Evolutionary conservation across 2,329 filamentous ascomycete genomes (phyloP), one percentile per base, ranked within the genome.

Genomic region (Furcasterigmium furcatum): DNA sequence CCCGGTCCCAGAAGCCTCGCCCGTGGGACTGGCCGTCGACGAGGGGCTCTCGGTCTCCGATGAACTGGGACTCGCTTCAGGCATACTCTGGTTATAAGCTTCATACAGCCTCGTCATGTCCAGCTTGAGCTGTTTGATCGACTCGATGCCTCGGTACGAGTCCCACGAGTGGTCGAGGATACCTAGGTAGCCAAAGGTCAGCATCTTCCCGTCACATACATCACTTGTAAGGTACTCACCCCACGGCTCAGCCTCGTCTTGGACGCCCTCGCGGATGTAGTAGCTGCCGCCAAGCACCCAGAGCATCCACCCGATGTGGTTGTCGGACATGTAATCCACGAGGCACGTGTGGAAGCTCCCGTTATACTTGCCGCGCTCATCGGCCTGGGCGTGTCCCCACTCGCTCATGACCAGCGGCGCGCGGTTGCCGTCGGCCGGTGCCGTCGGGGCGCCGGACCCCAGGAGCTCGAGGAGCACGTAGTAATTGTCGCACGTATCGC

Each of bases 241-340:
- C 71, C 72, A 78, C 1, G 64, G 58, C 57, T 77, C 74, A 35
- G 77, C 73, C 25, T 51, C 64, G 53, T 77, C 73, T 49, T 74
- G 69, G 2, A 41, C 59, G 1, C 72, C 72, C 4, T 58, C 47
- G 1, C 73, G 60, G 38, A 72, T 67, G 52, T 77, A 77, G 53
- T 77, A 77, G 52, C 70, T 73, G 2, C 72, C 72, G 1, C 61
- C 63, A 10, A 81, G 44, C 24, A 72, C 74, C 68, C 73, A 77
- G 62, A 72, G 61, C 60, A 73, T 65, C 74, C 74, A 71, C 13
- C 73, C 62, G 3, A 49, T 21, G 3, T 29, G 24, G 21, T 19
- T 32, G 2, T 47, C n/a, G 12, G 45, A 60, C 35, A 78, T 55
- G 51, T 66, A 74, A 4, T 57, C 56, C 24, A 64, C 60, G 42